Evolutionary conservation across 148 eudicot species (phyloP).

Genomic region (Chenopodium suecicum): DNA sequence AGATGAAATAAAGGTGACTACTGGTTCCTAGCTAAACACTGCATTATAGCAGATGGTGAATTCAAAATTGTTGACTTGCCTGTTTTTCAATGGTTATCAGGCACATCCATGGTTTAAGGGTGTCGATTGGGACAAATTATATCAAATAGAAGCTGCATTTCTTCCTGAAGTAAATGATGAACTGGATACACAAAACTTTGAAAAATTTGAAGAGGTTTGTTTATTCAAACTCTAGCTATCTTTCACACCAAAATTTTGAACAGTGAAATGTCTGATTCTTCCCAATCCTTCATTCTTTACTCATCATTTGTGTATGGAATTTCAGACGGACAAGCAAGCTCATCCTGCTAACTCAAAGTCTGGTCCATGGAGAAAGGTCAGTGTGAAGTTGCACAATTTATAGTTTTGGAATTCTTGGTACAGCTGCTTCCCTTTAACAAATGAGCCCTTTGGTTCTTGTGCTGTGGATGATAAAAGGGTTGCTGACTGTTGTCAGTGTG

Average conservation of each 20-base stretch:
- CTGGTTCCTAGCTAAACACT: constrained; percentile 4
- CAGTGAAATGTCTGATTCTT: constrained; percentile 6
- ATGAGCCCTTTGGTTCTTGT: background rate
- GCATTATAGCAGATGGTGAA: background rate
- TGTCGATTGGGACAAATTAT: constrained; percentile 74
- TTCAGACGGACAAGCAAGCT: constrained; percentile 69
- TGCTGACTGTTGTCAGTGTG: background rate
- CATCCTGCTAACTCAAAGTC: constrained; percentile 56
- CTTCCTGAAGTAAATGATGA: constrained; percentile 98
- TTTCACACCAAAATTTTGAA: background rate
- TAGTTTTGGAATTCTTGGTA: constrained; percentile 1
- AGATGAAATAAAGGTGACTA: constrained; percentile 81
- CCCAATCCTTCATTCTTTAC: background rate
- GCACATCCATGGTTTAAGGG: constrained; percentile 96
- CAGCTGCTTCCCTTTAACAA: background rate
- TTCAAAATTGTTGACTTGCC: constrained; percentile 10
- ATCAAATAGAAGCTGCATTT: constrained; percentile 94
- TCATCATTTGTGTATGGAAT: constrained; percentile 17
- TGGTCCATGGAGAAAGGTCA: constrained; percentile 99
- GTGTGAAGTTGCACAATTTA: constrained; percentile 22
- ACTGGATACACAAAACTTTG: constrained; percentile 96
- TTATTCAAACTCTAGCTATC: background rate
- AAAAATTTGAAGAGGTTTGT: constrained; percentile 92
- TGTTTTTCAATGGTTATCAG: constrained; percentile 34
- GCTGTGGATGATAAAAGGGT: background rate